Evolutionary conservation across 140 eudicot species (phyloP).

Genomic region (Oenanthe javanica): DNA sequence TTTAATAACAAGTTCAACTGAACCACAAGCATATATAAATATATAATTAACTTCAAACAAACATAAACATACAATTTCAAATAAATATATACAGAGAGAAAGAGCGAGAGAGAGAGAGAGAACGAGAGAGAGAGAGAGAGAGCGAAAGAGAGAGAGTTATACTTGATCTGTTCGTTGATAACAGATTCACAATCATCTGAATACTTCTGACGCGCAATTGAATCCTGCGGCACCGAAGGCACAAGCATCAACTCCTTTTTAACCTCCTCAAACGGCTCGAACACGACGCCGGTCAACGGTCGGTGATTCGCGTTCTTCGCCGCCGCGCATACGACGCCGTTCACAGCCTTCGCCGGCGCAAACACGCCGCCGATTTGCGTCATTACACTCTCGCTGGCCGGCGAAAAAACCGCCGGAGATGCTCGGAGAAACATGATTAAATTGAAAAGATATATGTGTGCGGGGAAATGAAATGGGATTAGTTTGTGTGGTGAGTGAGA

Average conservation of each 20-base stretch:
- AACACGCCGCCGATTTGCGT: slow-evolving; percentile 17
- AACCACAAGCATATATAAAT: background rate
- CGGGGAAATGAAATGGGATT: background rate
- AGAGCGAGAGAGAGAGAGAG: too few species aligned
- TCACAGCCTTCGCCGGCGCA: slow-evolving; percentile 18
- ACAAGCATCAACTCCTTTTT: slow-evolving; percentile 76
- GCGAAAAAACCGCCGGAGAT: slow-evolving; percentile 29
- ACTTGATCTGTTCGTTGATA: slow-evolving; percentile 81
- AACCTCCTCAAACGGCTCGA: slow-evolving; percentile 34
- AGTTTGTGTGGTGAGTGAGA: slow-evolving; percentile 9
- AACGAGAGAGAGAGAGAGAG: background rate
- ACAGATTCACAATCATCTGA: slow-evolving; percentile 47
- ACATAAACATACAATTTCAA: background rate
- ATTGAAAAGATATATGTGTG: background rate
- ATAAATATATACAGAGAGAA: background rate
- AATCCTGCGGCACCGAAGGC: slow-evolving; percentile 44
- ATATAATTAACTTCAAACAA: background rate
- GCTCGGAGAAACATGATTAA: slow-evolving; percentile 46
- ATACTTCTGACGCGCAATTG: slow-evolving; percentile 69
- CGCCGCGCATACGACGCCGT: slow-evolving; percentile 33
- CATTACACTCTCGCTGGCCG: slow-evolving; percentile 11
- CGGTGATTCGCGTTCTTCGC: slow-evolving; percentile 33
- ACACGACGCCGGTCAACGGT: slow-evolving; percentile 57
- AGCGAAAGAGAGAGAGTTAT: background rate
- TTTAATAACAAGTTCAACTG: background rate